Evolutionary conservation across 2,329 filamentous ascomycete species (phyloP), one percentile per base, ranked within the genome.

Genomic region (Microcyclospora pomicola): DNA sequence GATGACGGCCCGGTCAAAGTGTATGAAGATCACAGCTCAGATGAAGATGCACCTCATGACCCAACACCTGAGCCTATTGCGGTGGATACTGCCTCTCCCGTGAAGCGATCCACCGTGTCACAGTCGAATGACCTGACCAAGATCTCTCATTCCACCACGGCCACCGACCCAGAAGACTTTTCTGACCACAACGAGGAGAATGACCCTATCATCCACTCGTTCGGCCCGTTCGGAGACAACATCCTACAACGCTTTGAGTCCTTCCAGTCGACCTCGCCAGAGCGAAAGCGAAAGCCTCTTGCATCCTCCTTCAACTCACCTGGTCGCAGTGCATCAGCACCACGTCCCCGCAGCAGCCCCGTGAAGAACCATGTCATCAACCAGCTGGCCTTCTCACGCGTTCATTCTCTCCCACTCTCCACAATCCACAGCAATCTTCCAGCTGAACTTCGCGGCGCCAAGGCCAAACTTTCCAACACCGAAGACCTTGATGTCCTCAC

Each of bases 131-230:
- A 30, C 28, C 28, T 30, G 28, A 34, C 41, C 27, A 44, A 42
- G 19, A 24, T 40, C 30, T 50, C 48, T 13, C 39, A 30, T 12
- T 46, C 47, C 13, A 44, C 42, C 37, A 34, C 43, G 16, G 40
- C 44, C 10, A 51, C 55, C 9, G 53, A 59, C 30, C 49, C 49
- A 13, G 77, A 80, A 13, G 77, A 86, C 13, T 74, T 80, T 37
- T 79, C 83, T 36, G 77, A 93, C 45, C 79, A 82, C 1, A 81
- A 88, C 50, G 87, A 95, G 64, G 88, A 96, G 61, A 95, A 95
- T 46, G 91, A 96, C 49, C 87, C 87, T 2, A 77, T 94, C 38
- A 69, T 95, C 13, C 83, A 91, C 59, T 94, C 87, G 0, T 95
- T 95, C 49, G 87, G 86, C 12, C 85, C 86, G 1, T 93, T 83